Conservation (phyloP, 495 filamentous ascomycete species). For the Cudoniella acicularis region DNA sequence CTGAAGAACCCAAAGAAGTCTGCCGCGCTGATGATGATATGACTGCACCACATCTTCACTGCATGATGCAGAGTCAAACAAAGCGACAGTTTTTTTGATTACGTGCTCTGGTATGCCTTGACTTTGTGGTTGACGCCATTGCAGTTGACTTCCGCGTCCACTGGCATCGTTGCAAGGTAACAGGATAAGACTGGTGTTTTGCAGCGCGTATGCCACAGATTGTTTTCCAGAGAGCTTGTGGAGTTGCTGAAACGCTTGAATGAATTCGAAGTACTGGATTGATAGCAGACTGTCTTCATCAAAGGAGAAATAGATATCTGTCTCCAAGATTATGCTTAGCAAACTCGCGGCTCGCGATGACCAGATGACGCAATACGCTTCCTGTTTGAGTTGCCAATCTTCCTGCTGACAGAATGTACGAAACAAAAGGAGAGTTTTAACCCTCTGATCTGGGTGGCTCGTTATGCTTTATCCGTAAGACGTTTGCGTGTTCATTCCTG, state of each 20-base stretch:
- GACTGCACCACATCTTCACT: background rate
- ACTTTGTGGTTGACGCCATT: slow-evolving; percentile 4
- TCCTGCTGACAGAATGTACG: slow-evolving; percentile 6
- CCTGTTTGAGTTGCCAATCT: slow-evolving; percentile 6
- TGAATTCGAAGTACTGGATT: background rate
- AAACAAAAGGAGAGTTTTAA: slow-evolving; percentile 2
- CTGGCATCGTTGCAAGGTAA: background rate
- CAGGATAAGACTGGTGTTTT: background rate
- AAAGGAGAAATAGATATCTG: background rate
- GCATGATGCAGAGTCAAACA: background rate
- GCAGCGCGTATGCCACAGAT: slow-evolving; percentile 4
- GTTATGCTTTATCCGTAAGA: background rate
- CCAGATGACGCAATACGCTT: slow-evolving; percentile 5
- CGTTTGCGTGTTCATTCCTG: background rate
- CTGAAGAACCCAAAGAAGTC: background rate
- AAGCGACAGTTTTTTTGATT: background rate
- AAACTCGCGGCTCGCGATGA: slow-evolving; percentile 3
- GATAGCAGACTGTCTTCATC: background rate
- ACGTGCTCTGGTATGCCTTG: background rate
- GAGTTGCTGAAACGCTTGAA: slow-evolving; percentile 5
- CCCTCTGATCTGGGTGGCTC: background rate
- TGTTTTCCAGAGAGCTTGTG: slow-evolving; percentile 5
- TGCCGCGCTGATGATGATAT: background rate
- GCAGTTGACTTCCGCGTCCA: background rate
- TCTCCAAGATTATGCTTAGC: background rate